Percentiles rank a stretch among this genome's conserved stretches.
Conservation (phyloP, 305 asterid species). For the Caryopteris hybrid region DNA sequence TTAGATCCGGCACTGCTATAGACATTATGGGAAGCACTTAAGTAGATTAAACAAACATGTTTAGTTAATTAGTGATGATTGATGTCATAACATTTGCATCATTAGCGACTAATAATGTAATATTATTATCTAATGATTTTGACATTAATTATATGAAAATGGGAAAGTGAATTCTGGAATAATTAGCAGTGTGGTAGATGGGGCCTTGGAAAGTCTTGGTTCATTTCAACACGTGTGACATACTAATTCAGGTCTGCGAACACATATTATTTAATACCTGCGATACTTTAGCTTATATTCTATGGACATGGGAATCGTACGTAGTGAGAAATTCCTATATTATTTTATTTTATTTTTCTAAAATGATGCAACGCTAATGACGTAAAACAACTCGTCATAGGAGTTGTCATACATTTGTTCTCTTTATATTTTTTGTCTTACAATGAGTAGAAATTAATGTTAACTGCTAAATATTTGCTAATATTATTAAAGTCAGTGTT, state of each 20-base stretch:
- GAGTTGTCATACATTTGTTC: too few relatives aligned
- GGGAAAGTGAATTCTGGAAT: neutral
- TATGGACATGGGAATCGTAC: neutral
- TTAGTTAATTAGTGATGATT: too few relatives aligned
- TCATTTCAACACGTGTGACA: constrained; percentile 20
- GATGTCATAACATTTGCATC: neutral
- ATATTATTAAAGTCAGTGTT: too few relatives aligned
- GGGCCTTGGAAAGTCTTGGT: constrained; percentile 10
- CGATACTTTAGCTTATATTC: neutral
- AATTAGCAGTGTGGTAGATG: neutral
- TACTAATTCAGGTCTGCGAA: neutral
- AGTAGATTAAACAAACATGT: too few relatives aligned
- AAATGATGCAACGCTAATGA: neutral
- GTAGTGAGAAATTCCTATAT: too few relatives aligned
- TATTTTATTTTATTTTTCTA: neutral
- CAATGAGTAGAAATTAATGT: too few relatives aligned
- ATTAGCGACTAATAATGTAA: neutral
- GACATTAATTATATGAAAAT: neutral
- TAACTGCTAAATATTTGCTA: too few relatives aligned
- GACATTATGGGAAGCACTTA: too few relatives aligned
- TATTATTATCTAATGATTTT: neutral
- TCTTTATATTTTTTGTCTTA: too few relatives aligned
- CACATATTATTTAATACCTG: neutral
- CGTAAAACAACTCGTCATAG: neutral
- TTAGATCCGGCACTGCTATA: too few relatives aligned